Conservation (phyloP, 208 protist genomes). For the Blastocrithidia nonstop region DNA sequence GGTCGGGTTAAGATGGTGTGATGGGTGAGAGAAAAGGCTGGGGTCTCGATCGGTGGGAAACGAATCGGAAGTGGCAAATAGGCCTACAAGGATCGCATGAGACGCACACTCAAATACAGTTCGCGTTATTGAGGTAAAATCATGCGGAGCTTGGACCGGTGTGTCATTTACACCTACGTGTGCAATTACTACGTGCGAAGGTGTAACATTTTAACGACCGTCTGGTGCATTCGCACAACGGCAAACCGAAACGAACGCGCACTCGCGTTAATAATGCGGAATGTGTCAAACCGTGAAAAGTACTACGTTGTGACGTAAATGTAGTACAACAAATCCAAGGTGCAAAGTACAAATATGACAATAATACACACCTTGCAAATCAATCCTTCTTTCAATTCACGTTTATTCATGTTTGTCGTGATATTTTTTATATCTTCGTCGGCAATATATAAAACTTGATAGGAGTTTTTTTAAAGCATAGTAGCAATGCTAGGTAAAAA, state of each 20-base stretch:
- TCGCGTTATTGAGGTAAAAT: background rate
- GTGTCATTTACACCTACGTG: background rate
- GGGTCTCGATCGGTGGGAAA: background rate
- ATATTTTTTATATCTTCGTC: background rate
- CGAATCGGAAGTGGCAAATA: background rate
- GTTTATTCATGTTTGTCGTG: background rate
- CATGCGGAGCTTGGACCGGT: background rate
- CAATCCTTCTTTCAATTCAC: background rate
- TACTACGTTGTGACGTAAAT: background rate
- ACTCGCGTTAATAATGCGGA: background rate
- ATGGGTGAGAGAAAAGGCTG: too few relatives aligned
- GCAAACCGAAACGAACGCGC: background rate
- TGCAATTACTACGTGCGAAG: background rate
- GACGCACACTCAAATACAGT: background rate
- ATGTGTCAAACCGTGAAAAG: background rate
- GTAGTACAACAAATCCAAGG: background rate
- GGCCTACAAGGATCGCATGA: background rate
- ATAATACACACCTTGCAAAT: background rate
- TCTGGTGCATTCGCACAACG: background rate
- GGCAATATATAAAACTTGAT: background rate
- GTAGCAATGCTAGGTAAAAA: background rate
- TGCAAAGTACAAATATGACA: background rate
- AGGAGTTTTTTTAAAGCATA: background rate
- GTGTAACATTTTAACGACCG: background rate
- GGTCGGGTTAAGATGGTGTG: too few relatives aligned